Conservation (phyloP, 2,329 filamentous ascomycete genomes). For the Ophiocordyceps camponoti-rufipedis region DNA sequence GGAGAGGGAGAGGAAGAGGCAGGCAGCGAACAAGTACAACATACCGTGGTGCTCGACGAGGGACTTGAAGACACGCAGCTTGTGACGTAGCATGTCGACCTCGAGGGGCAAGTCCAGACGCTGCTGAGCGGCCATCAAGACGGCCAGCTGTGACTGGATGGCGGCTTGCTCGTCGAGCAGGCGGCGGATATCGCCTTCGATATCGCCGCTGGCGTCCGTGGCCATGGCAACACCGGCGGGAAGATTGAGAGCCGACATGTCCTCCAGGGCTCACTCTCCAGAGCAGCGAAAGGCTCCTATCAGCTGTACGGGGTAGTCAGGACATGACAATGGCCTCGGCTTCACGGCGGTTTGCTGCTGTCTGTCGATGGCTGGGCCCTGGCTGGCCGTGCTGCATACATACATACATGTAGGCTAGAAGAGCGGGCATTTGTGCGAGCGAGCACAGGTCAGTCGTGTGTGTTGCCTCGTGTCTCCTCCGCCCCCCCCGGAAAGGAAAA, state of each 20-base stretch:
- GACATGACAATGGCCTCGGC: slow-evolving; percentile 1
- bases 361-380: neutral
- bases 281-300: neutral
- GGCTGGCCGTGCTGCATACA: slow-evolving; percentile 1
- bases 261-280: slow-evolving; percentile 1
- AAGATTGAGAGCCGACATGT: slow-evolving; percentile 2
- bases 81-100: slow-evolving; percentile 36
- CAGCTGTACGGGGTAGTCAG: neutral
- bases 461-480: slow-evolving; percentile 1
- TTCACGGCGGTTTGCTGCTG: slow-evolving; percentile 1
- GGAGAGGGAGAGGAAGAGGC: too few relatives aligned
- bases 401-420: neutral
- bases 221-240: neutral
- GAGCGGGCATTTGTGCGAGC: slow-evolving; percentile 1
- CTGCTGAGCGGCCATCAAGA: slow-evolving; percentile 27
- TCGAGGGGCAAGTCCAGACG: slow-evolving; percentile 28
- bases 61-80: slow-evolving; percentile 28
- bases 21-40: slow-evolving; percentile 1
- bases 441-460: neutral
- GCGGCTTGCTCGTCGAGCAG: slow-evolving; percentile 34
- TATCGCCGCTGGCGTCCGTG: slow-evolving; percentile 3
- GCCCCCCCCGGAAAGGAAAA: neutral
- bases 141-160: slow-evolving; percentile 30
- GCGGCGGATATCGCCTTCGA: slow-evolving; percentile 14
- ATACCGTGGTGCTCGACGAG: slow-evolving; percentile 32